Base-by-base conservation (phyloP, 345 rosid species). In the Nephelium lappaceum region DNA sequence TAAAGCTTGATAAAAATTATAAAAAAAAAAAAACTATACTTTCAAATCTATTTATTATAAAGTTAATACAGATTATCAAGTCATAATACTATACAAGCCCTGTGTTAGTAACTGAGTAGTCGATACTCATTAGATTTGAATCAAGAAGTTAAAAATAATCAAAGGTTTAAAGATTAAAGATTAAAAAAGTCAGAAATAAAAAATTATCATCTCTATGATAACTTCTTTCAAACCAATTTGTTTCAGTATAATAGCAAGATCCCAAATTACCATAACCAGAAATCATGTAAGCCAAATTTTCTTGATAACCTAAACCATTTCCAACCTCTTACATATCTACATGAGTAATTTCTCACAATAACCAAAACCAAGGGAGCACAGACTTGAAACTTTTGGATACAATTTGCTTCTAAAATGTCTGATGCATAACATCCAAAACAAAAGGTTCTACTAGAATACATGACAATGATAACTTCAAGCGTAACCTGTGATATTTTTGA, bases 351-450 rank as follows among this genome's bases (percentile, higher is more conserved):
- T 60, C 62, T 41, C 27, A 11, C 67, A 60, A 23, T 38, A 62
- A 73, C 12, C 57, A 73, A 73, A 24, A 73, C 55, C 14, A 60
- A 73, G 24, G 18, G 70, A 31, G 24, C 9, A 18, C 36, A 73
- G n/a, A 36, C 64, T 64, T 25, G 11, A 18, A 43, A 66, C 31
- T 47, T 38, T 47, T n/a, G 7, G 12, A 38, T 31, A 45, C 62
- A 57, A 49, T 21, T 31, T n/a, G 23, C 62, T 11, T 11, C 8
- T 16, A 24, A 2, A 57, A 72, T 36, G 24, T 57, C 65, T 14
- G 4, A 36, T 36, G 27, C 18, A 38, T 72, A 72, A 57, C 49
- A 61, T 39, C 16, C 58, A 6, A 57, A 39, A 61, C 21, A 41
- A 57, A 60, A 64, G 11, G 19, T 8, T 7, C 14, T 14, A 73